Evolutionary conservation across 129 eudicot species (phyloP), one percentile per base, ranked within the genome.

Genomic region (Arctium minus): DNA sequence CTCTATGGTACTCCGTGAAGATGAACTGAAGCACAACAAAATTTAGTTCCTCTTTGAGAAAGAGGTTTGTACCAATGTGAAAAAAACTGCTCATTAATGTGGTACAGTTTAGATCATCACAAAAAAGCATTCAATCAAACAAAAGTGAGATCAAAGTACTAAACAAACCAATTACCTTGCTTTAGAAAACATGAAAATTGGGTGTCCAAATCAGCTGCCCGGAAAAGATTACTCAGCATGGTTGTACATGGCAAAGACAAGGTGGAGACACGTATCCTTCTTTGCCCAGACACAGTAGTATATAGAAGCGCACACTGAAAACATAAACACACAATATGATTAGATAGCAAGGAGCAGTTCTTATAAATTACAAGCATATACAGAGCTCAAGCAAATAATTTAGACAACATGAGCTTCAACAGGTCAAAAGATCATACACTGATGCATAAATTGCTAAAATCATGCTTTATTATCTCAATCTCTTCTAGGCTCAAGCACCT

Each of bases 131-230:
- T 67, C 40, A 70, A 36, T 7, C 29, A 15, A 72, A 69, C 36
- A 35, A 40, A 53, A 53, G 22, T 53, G 18, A 11, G 18, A 53
- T 53, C 3, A 13, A 53, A 42, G 18, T 9, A 36, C 8, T 7
- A 53, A 17, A 53, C 30, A 27, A 79, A 65, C 37, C 6, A 74
- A 31, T n/a, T 87, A 94, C 98, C 98, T 88, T 92, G 97, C 88
- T 94, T 94, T 83, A 89, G 72, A 86, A 94, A 89, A 83, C 98
- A 94, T 7, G 98, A 86, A 80, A 94, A 94, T 74, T 92, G 97
- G 79, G 97, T 92, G 70, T 92, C 97, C n/a, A 94, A 81, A 85
- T 94, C 97, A 30, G 98, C 98, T 38, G 97, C 84, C 15, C 98
- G 97, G 85, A 94, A 94, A 64, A 94, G 90, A 88, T 90, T 92